Conservation (phyloP, 202 grass and related monocot species). For the Dendrocalamus latiflorus region DNA sequence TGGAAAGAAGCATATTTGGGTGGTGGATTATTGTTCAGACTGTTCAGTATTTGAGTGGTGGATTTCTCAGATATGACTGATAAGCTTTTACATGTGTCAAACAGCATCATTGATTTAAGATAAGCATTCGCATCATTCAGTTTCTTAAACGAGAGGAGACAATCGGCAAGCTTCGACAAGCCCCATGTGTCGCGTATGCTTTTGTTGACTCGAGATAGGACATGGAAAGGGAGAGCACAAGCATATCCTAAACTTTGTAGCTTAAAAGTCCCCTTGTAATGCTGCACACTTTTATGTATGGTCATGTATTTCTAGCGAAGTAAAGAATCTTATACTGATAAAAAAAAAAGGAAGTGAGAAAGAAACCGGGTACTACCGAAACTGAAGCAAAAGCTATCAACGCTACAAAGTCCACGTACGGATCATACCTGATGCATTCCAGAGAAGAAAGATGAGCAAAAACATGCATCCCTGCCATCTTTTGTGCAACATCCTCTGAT, state of each 20-base stretch:
- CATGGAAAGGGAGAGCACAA: slow-evolving; percentile 7
- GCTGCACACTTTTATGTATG: no score
- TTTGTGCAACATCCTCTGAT: slow-evolving; percentile 33
- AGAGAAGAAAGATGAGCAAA: slow-evolving; percentile 33
- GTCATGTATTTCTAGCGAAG: slow-evolving; percentile 24
- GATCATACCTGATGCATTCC: slow-evolving; percentile 43
- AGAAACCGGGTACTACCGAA: no score
- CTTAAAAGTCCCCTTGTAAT: slow-evolving; percentile 13
- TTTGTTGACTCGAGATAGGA: no score
- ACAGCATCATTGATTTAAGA: not conserved
- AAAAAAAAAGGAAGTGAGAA: not conserved
- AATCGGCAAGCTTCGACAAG: not conserved
- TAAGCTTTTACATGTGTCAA: not conserved
- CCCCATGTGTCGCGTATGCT: not conserved
- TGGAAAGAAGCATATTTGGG: not conserved
- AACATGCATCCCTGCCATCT: slow-evolving; percentile 53
- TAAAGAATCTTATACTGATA: slow-evolving; percentile 8
- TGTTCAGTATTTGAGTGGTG: no score
- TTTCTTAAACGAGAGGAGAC: not conserved
- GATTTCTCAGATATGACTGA: not conserved
- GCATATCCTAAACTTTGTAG: slow-evolving; percentile 26
- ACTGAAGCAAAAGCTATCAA: not conserved
- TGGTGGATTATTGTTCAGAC: not conserved
- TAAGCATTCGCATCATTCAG: not conserved
- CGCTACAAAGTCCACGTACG: not conserved